phyloP scores from a whole-genome alignment of 2,329 filamentous ascomycete genomes.

The Monosporascus sp. region DNA sequence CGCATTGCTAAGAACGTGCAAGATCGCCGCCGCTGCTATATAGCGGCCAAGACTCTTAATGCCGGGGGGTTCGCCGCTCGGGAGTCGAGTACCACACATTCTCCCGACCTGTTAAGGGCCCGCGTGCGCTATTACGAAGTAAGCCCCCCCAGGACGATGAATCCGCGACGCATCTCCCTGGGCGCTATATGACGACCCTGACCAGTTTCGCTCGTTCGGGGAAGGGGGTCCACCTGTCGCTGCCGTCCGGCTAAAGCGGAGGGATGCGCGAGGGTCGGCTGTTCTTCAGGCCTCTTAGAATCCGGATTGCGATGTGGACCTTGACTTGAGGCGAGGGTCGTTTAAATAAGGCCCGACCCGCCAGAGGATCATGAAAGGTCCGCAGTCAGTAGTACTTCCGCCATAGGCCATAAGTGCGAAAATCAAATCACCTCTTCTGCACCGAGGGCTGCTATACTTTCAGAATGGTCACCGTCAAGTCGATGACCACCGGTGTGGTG shows the following conservation, averaged over 20 bases:
- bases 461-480: slow-evolving; percentile 6
- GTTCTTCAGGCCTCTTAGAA: too few relatives aligned
- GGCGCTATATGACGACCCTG: neutral
- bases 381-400: neutral
- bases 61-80: neutral
- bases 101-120: neutral
- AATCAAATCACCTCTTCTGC: neutral
- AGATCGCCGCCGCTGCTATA: neutral
- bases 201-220: too few relatives aligned
- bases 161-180: neutral
- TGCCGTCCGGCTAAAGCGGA: too few relatives aligned
- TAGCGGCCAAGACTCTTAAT: neutral
- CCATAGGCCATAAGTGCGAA: neutral
- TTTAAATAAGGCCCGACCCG: too few relatives aligned
- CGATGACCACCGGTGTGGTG: neutral
- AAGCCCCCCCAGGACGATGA: neutral
- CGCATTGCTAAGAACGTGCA: neutral
- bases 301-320: too few relatives aligned
- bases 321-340: too few relatives aligned
- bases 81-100: neutral
- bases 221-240: too few relatives aligned
- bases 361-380: too few relatives aligned
- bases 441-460: neutral
- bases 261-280: too few relatives aligned
- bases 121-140: neutral